Conservation (phyloP, 306 rosid species). For the Ceratonia siliqua region DNA sequence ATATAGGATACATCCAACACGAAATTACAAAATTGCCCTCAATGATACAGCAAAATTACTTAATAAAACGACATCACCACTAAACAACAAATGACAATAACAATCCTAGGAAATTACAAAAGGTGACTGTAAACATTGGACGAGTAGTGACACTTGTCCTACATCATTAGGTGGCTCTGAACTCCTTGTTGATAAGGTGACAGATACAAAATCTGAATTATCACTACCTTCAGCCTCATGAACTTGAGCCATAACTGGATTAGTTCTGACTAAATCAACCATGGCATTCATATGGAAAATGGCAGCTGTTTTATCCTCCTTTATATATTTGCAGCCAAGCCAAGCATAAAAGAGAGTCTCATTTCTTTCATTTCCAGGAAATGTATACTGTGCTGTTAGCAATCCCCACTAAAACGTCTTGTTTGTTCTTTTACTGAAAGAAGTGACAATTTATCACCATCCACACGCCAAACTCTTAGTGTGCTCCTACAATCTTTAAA, state of each 20-base stretch:
- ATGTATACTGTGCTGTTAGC: constrained; percentile 79
- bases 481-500: constrained; percentile 68
- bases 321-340: constrained; percentile 66
- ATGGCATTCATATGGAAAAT: constrained; percentile 57
- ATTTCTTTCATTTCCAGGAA: constrained; percentile 70
- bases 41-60: no score
- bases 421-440: constrained; percentile 61
- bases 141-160: no score
- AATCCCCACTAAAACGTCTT: constrained; percentile 79
- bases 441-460: constrained; percentile 62
- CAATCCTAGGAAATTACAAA: no score
- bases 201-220: constrained; percentile 2
- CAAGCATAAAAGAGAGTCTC: constrained; percentile 79
- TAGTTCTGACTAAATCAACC: constrained; percentile 57
- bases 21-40: no score
- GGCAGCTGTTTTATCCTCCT: constrained; percentile 75
- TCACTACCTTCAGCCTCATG: constrained; percentile 78
- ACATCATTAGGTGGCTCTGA: constrained; percentile 62
- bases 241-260: constrained; percentile 69
- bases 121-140: no score
- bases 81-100: no score
- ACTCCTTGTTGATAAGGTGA: constrained; percentile 4
- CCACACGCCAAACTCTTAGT: constrained; percentile 85
- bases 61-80: no score
- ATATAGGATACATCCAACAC: no score